Evolutionary conservation across 139 green algal genomes (phyloP), one percentile per base, ranked within the genome.

Genomic region (Picochlorum sp.): DNA sequence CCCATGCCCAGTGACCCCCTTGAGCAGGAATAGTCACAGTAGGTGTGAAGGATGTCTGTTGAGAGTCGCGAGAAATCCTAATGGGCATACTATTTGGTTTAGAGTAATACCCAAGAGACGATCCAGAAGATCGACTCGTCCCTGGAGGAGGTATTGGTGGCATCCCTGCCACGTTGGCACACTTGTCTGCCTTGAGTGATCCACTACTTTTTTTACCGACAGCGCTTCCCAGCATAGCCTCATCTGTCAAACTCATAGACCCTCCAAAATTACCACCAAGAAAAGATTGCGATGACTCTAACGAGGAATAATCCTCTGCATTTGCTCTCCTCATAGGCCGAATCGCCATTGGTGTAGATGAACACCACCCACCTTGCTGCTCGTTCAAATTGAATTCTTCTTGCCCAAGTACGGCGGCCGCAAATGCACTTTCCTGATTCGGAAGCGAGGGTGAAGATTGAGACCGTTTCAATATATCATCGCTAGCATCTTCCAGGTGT

Each of bases 221-320:
- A n/a, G n/a, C n/a, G n/a, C n/a, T n/a, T n/a, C n/a, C n/a, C n/a
- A n/a, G n/a, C 4, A 8, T 40, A n/a, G 25, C 24, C 4, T 33
- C 45, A 8, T 56, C 58, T 32, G 28, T 13, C 14, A 25, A 18
- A 32, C 7, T 18, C 24, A 22, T 55, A 28, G 1, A 28, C 16
- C 24, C 2, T 22, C 54, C 5, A 33, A 30, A 20, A 33, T 51
- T 26, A 16, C 7, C 29, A 64, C 26, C 55, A 31, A 70, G 39
- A 26, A 70, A 31, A 7, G 63, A 55, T 20, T 65, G 55, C 2
- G 55, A 43, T 7, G 63, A 70, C 39, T 70, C 63, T 31, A 70
- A 45, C 5, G 63, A 70, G 22, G 58, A 59, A 12, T 65, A 36
- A 20, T 64, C 39, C 8, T 70, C 63, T 2, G 49, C 28, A 33